Evolutionary conservation across 2,329 filamentous ascomycete genomes (phyloP), one percentile per base, ranked within the genome.

Genomic region (Zopfia rhizophila): DNA sequence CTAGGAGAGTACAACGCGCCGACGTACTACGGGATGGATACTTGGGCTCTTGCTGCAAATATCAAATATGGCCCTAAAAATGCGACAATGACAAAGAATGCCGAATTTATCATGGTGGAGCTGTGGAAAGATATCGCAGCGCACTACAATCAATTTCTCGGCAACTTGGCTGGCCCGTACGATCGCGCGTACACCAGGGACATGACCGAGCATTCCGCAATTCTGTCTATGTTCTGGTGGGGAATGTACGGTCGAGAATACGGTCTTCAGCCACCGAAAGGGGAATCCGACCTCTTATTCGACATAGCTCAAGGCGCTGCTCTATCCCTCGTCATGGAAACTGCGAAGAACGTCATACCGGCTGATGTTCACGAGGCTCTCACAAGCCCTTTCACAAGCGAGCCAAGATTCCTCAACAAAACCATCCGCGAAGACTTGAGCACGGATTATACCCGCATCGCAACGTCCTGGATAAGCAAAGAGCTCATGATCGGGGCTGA

Each of bases 221-320:
- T 77, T 27, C 51, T 77, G n/a, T 67, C 69, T 8, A 58, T 75
- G 39, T 75, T 70, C 51, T 74, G 68, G 61, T 78, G 75, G 75
- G 70, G 72, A 4, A 52, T 78, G 7, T 76, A 68, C 38, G 75
- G 75, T 0, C 66, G 72, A 28, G 67, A 69, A 3, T 68, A 66
- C 32, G 71, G 72, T 0, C 72, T 71, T 0, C 63, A 71, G 18
- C 70, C 73, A 2, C 66, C 65, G 23, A 70, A 70, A 38, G 62
- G 68, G 5, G 72, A 78, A 22, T 41, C 57, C 3, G 75, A 77
- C 42, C 57, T 78, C n/a, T 53, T 71, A 1, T 78, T 68, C 44
- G 75, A 78, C 38, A 56, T 72, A 3, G 56, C 74, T 0, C 72
- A 78, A 50, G 73, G 75, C 1, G 59, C 74, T 4, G 68, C 72